Percentiles rank a stretch among this genome's conserved stretches.
Evolutionary conservation across 192 early-diverging fungal species (phyloP).

Genomic region (Rhizophagus prolifer): DNA sequence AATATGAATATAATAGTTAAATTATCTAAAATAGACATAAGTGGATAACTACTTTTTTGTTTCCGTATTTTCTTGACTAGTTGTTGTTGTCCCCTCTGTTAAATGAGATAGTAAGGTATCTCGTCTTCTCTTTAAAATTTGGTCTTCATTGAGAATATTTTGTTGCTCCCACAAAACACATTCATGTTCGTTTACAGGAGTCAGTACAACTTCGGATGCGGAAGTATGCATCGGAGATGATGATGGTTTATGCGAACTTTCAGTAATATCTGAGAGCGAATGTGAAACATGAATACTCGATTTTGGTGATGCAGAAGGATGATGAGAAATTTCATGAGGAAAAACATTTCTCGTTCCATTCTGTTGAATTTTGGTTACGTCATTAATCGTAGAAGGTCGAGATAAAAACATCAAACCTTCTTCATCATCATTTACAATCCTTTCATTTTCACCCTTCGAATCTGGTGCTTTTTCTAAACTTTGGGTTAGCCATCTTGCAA

Average conservation of each 20-base stretch:
- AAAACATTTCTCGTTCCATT: not conserved
- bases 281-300: conserved; percentile 4
- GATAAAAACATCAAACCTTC: not conserved
- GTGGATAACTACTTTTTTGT: not conserved
- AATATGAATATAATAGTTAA: too few relatives aligned
- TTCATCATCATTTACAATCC: not conserved
- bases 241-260: not conserved
- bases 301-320: not conserved
- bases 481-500: conserved; percentile 33
- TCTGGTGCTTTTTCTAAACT: conserved; percentile 1
- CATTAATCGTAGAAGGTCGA: not conserved
- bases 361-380: not conserved
- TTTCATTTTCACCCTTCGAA: not conserved
- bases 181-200: conserved; percentile 14
- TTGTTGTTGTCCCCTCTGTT: not conserved
- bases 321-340: not conserved
- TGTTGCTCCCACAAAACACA: conserved; percentile 20
- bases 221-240: not conserved
- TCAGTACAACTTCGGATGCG: not conserved
- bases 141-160: conserved; percentile 16
- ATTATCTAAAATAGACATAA: too few relatives aligned
- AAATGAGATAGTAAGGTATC: conserved; percentile 9
- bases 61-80: not conserved
- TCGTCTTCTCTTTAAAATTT: conserved; percentile 23
- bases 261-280: conserved; percentile 10